These are phyloP conservation scores for Cordyceps pruinosa DNA, from an alignment of 2,329 filamentous ascomycete genomes.

Conservation along the genomic window DNA sequence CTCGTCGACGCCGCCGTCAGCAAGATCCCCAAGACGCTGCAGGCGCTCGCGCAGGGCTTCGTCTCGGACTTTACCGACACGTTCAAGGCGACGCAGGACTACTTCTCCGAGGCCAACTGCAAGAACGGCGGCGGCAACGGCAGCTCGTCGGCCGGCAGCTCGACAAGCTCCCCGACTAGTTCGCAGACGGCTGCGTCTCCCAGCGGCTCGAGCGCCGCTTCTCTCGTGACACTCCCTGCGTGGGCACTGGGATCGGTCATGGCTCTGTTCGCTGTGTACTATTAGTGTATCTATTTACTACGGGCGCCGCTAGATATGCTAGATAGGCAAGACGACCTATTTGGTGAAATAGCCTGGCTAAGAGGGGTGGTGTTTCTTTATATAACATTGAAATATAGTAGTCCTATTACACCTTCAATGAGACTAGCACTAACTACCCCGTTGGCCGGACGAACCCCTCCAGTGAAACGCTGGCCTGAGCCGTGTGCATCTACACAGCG, in stretches of 20 bases:
- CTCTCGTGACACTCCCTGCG: not conserved
- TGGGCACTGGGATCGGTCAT: not conserved
- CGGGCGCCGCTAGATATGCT: too few species aligned
- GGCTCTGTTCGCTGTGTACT: not conserved
- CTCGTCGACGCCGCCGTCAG: not conserved
- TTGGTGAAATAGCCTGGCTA: too few species aligned
- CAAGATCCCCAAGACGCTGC: constrained; percentile 6
- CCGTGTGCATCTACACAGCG: too few species aligned
- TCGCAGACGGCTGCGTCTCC: constrained; percentile 3
- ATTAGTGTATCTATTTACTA: not conserved
- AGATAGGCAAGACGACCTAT: too few species aligned
- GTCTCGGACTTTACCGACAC: not conserved
- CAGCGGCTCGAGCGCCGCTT: not conserved
- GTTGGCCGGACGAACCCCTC: too few species aligned
- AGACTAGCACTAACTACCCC: too few species aligned
- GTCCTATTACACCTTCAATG: too few species aligned
- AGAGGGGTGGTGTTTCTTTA: too few species aligned
- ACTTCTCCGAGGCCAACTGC: constrained; percentile 9
- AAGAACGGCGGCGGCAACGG: not conserved
- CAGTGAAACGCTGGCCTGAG: too few species aligned
- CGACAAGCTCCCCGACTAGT: not conserved
- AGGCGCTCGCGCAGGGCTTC: not conserved
- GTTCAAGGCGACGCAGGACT: constrained; percentile 6
- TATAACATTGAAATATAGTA: too few species aligned
- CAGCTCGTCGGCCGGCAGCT: not conserved